phyloP scores from a whole-genome alignment of 805 yeast species.

The Saccharomyces jurei region DNA sequence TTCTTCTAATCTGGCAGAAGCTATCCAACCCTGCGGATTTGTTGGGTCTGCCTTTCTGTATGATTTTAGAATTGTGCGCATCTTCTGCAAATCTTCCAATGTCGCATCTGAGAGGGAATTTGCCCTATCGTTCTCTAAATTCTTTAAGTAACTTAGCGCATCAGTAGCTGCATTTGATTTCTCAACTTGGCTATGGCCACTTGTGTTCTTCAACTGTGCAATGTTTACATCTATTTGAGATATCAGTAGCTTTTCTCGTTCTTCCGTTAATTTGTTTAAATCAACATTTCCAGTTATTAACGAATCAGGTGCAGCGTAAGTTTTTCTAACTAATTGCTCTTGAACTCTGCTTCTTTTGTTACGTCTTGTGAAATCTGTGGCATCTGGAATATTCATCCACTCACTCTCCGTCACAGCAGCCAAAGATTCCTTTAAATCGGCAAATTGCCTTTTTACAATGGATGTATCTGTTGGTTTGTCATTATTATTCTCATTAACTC shows the following conservation, averaged over 20 bases:
- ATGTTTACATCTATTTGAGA: slow-evolving; percentile 42
- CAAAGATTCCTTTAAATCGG: slow-evolving; percentile 59
- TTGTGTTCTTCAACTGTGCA: slow-evolving; percentile 5
- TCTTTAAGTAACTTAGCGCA: slow-evolving; percentile 36
- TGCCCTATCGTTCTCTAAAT: slow-evolving; percentile 25
- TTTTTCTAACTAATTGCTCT: slow-evolving; percentile 55
- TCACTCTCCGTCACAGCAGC: slow-evolving; percentile 53
- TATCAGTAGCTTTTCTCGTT: slow-evolving; percentile 52
- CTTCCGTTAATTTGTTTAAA: slow-evolving; percentile 50
- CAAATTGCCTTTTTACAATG: slow-evolving; percentile 39
- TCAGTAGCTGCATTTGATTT: slow-evolving; percentile 19
- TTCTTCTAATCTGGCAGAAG: slow-evolving; percentile 73
- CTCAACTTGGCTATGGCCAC: slow-evolving; percentile 2
- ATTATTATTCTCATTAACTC: slow-evolving; percentile 7
- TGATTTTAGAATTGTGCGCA: slow-evolving; percentile 54
- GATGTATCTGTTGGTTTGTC: slow-evolving; percentile 30
- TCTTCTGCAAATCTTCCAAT: slow-evolving; percentile 51
- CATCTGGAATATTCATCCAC: slow-evolving; percentile 82
- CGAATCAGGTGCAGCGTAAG: slow-evolving; percentile 77
- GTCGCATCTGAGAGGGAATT: slow-evolving; percentile 15
- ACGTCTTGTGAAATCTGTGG: slow-evolving; percentile 73
- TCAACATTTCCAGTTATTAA: slow-evolving; percentile 38
- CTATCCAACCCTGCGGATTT: slow-evolving; percentile 76
- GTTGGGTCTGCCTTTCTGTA: slow-evolving; percentile 65
- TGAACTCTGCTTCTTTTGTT: slow-evolving; percentile 65